Evolutionary conservation across 495 filamentous ascomycete species (phyloP), one percentile per base, ranked within the genome.

Genomic region (Neurospora sp.): DNA sequence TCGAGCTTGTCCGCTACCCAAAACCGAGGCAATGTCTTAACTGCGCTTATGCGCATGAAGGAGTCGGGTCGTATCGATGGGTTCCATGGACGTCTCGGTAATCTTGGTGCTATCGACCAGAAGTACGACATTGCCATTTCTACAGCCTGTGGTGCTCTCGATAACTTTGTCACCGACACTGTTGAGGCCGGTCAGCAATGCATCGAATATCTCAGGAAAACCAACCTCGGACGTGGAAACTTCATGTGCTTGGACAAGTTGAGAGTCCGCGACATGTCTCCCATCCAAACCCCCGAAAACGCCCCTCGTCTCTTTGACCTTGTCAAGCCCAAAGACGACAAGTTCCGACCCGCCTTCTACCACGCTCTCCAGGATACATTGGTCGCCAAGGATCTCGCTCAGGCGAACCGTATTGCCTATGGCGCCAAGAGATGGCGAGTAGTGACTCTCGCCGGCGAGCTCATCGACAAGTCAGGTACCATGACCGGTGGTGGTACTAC

Each of bases 101-200:
- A 97, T 77, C 89, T 99, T 2, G 96, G 96, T n/a, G 90, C 92
- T 4, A 98, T 99, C 77, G 95, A 98, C 72, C 87, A 93, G 82
- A 92, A 91, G 77, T 98, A 97, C 79, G 96, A 99, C 78, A 89
- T 98, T 42, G 96, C 96, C 6, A 98, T 99, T 71, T 99, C 96
- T 5, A 98, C 96, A 0, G 96, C 96, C 16, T 99, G 96, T 76
- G 91, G 92, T 73, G 86, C 90, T 16, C 88, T 99, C 20, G 93
- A 98, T 77, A 97, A 98, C 76, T 92, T 99, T 78, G 94, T 99
- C 12, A 96, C 97, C 8, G 96, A 98, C 75, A 93, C 93, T 0
- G 93, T 98, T 8, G 94, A 98, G 77, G 92, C 92, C 69, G 96
- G 94, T 70, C 95, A 98, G 80, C 94, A 98, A 77, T 98, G 96